Conservation (phyloP, 305 asterid species). For the Fraxinus floribunda region DNA sequence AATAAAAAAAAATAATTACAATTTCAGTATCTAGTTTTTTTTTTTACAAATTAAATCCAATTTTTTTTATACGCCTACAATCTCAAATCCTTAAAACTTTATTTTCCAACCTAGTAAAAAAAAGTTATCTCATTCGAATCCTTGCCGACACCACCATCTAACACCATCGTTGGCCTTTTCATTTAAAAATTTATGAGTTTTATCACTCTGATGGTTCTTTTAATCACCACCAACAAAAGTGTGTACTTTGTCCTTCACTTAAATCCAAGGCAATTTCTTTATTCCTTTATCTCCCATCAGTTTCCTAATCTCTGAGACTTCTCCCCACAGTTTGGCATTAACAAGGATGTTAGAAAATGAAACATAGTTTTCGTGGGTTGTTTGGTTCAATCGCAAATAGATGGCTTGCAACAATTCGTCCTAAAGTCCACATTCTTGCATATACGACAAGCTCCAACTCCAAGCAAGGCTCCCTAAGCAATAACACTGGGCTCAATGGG, state of each 20-base stretch:
- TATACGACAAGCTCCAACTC: slow-evolving; percentile 58
- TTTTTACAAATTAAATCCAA: no score
- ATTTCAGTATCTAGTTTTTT: no score
- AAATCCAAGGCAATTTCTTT: slow-evolving; percentile 64
- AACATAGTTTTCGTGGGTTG: slow-evolving; percentile 62
- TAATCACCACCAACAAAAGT: slow-evolving; percentile 62
- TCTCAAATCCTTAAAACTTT: no score
- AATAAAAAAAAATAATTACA: no score
- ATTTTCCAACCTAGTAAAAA: no score
- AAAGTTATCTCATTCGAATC: no score
- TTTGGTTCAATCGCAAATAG: slow-evolving; percentile 60
- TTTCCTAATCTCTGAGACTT: slow-evolving; percentile 58
- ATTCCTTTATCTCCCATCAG: slow-evolving; percentile 66
- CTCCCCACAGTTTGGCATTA: slow-evolving; percentile 55
- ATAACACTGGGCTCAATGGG: slow-evolving; percentile 54
- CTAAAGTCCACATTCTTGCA: slow-evolving; percentile 55
- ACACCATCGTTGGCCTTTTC: slow-evolving; percentile 55
- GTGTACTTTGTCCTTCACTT: slow-evolving; percentile 48
- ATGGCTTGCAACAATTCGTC: slow-evolving; percentile 49
- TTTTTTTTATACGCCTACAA: no score
- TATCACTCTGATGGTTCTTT: slow-evolving; percentile 33
- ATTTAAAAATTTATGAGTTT: slow-evolving; percentile 42
- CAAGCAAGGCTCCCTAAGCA: slow-evolving; percentile 79
- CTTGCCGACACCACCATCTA: slow-evolving; percentile 28
- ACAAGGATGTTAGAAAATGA: slow-evolving; percentile 60